phyloP scores from a whole-genome alignment of 2,329 filamentous ascomycete species.

The Zymoseptoria pseudotritici region DNA sequence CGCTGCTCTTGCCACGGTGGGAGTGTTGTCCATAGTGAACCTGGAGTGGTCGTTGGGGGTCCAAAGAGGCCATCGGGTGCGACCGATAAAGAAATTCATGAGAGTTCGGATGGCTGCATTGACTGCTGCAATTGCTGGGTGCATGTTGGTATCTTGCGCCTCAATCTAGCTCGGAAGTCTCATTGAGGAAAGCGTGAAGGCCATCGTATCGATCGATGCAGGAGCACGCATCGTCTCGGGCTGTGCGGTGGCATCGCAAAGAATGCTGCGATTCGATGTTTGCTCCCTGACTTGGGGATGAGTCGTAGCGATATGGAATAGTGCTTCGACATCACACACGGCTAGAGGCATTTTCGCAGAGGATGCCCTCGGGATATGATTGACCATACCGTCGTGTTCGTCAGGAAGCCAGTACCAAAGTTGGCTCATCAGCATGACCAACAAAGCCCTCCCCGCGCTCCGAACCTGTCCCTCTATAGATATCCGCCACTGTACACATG shows the following conservation, averaged over 20 bases:
- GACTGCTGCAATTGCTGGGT: neutral
- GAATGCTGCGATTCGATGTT: neutral
- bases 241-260: neutral
- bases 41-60: neutral
- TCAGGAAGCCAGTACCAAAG: no score
- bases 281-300: neutral
- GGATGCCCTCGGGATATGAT: no score
- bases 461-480: no score
- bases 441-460: no score
- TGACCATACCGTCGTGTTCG: no score
- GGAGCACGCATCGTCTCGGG: neutral
- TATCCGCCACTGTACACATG: no score
- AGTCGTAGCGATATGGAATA: no score
- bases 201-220: neutral
- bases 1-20: neutral
- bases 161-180: neutral
- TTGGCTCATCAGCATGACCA: no score
- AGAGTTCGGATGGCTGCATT: neutral
- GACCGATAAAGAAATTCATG: neutral
- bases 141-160: neutral
- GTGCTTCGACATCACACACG: no score
- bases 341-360: no score
- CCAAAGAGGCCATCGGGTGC: neutral
- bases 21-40: neutral
- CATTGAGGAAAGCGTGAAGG: neutral